phyloP scores from a whole-genome alignment of 345 rosid genomes.

The Mallotus nudiflorus region DNA sequence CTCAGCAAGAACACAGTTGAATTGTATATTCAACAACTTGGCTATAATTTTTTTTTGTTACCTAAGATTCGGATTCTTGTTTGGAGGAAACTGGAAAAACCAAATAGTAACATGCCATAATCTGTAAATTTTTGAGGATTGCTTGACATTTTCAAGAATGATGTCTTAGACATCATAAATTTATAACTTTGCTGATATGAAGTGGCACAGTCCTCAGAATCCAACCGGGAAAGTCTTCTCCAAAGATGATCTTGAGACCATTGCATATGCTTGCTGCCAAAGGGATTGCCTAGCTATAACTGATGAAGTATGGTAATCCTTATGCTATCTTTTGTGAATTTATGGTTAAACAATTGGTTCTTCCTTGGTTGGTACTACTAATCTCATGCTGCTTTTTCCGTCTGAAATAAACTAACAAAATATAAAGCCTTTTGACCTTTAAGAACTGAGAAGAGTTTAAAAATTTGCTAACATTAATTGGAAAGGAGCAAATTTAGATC shows the following conservation, averaged over 20 bases:
- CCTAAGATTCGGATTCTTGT: too few relatives aligned
- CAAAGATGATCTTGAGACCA: constrained; percentile 47
- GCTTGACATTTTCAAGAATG: constrained; percentile 1
- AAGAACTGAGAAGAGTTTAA: background rate
- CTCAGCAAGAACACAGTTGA: too few relatives aligned
- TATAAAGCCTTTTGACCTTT: background rate
- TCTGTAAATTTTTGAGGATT: background rate
- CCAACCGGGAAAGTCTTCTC: constrained; percentile 73
- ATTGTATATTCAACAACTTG: too few relatives aligned
- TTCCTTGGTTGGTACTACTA: background rate
- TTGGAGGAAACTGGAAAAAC: too few relatives aligned
- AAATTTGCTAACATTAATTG: background rate
- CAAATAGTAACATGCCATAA: too few relatives aligned
- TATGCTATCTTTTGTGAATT: constrained; percentile 10
- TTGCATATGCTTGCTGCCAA: constrained; percentile 52
- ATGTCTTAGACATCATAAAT: background rate
- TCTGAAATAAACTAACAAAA: too few relatives aligned
- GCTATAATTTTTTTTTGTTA: too few relatives aligned
- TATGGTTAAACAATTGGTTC: constrained; percentile 1
- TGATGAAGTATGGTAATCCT: constrained; percentile 48
- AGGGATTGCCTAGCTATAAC: constrained; percentile 58
- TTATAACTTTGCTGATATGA: constrained; percentile 22
- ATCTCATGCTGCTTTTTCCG: too few relatives aligned
- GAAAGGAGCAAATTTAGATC: background rate
- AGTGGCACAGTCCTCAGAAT: constrained; percentile 58